phyloP scores from a whole-genome alignment of 108 stramenopile species.

The Epipyxis sp. region DNA sequence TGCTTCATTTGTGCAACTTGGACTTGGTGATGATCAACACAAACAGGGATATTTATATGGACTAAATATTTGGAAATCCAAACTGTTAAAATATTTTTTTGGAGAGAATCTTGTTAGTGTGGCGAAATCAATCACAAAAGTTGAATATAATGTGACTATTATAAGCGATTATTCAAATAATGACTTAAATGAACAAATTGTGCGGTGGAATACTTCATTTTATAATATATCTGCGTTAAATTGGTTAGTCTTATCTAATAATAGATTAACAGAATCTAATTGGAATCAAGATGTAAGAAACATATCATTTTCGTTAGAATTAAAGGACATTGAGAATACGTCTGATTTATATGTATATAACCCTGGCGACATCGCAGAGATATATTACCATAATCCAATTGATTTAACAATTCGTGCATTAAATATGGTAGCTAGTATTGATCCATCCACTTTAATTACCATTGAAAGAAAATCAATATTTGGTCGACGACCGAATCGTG shows the following conservation, averaged over 20 bases:
- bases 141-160: not conserved
- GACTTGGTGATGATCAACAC: conserved; percentile 27
- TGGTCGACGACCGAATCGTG: conserved; percentile 14
- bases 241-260: conserved; percentile 31
- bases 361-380: conserved; percentile 49
- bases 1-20: not conserved
- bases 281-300: conserved; percentile 52
- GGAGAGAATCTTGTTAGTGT: not conserved
- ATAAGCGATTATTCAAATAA: not conserved
- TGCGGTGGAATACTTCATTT: too few relatives aligned
- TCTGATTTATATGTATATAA: conserved; percentile 16
- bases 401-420: conserved; percentile 24
- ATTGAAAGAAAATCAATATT: too few relatives aligned
- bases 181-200: too few relatives aligned
- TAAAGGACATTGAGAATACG: conserved; percentile 36
- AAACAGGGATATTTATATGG: not conserved
- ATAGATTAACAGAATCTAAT: conserved; percentile 37
- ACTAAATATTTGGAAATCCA: not conserved
- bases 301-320: conserved; percentile 34
- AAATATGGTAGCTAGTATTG: conserved; percentile 28
- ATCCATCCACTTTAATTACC: conserved; percentile 30
- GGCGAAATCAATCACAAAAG: not conserved
- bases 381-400: conserved; percentile 46
- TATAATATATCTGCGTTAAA: not conserved
- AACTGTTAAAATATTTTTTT: not conserved